Evolutionary conservation across 257 asterid species (phyloP).

Genomic region (Euphrasia confusa): DNA sequence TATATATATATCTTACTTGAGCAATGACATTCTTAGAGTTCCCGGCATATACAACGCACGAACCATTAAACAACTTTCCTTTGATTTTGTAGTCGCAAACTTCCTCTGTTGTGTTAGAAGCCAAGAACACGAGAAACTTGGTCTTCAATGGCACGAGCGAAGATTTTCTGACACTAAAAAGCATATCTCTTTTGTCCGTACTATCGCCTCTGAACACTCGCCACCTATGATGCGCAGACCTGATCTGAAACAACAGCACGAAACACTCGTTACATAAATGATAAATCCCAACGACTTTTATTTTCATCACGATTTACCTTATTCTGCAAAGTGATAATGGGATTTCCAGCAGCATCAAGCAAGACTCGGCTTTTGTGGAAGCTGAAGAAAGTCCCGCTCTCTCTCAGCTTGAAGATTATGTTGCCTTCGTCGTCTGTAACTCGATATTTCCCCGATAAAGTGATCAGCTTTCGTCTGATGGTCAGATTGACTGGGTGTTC

Average conservation of each 20-base stretch:
- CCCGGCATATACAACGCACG: too few species aligned
- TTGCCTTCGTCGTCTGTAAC: conserved; percentile 63
- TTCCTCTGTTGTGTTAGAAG: background rate
- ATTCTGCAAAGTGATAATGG: conserved; percentile 44
- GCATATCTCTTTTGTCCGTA: background rate
- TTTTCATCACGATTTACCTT: background rate
- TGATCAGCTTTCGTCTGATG: conserved; percentile 50
- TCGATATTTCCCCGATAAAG: conserved; percentile 46
- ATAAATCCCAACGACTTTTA: background rate
- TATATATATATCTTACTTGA: too few species aligned
- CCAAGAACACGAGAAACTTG: background rate
- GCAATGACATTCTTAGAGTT: too few species aligned
- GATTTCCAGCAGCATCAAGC: conserved; percentile 59
- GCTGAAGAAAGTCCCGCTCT: conserved; percentile 51
- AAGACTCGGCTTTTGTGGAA: conserved; percentile 62
- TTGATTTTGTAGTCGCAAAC: too few species aligned
- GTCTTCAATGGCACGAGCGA: background rate
- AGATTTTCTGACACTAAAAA: background rate
- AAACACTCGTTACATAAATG: background rate
- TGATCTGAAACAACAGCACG: background rate
- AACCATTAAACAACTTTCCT: too few species aligned
- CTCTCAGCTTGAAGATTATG: conserved; percentile 46
- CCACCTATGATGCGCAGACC: background rate
- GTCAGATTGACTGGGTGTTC: conserved; percentile 60
- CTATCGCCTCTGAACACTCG: conserved; percentile 4